These are phyloP conservation scores for Vachellia collinsii DNA, from an alignment of 306 rosid species.

Conservation along the genomic window DNA sequence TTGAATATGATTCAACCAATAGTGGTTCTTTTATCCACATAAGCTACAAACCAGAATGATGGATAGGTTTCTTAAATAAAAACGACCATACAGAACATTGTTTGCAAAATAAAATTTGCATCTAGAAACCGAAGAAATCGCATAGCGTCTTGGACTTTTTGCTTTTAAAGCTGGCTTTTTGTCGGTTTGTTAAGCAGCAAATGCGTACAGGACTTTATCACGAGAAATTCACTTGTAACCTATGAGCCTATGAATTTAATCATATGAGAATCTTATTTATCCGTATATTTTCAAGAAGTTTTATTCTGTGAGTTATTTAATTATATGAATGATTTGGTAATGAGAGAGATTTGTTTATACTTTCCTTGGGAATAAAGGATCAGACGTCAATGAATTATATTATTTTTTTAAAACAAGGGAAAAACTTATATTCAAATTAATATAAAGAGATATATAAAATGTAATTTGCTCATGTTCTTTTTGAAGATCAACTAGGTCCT, in stretches of 20 bases:
- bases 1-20: background rate
- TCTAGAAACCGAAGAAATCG: slow-evolving; percentile 12
- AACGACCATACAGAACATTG: background rate
- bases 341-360: background rate
- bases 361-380: background rate
- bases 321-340: background rate
- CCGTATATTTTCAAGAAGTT: background rate
- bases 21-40: background rate
- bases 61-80: background rate
- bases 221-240: too few relatives aligned
- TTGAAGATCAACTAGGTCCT: too few relatives aligned
- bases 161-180: background rate
- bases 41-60: background rate
- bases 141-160: background rate
- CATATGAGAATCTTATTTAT: too few relatives aligned
- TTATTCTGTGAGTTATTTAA: background rate
- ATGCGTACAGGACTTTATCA: background rate
- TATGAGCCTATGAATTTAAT: too few relatives aligned
- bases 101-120: slow-evolving; percentile 10
- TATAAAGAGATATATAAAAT: too few relatives aligned
- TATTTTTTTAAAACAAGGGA: too few relatives aligned
- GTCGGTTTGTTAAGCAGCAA: slow-evolving; percentile 1
- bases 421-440: too few relatives aligned
- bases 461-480: too few relatives aligned
- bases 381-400: too few relatives aligned